Percentiles rank a stretch among this genome's conserved stretches.
Conservation (phyloP, 805 yeast species). For the Wickerhamiella qilinensis region DNA sequence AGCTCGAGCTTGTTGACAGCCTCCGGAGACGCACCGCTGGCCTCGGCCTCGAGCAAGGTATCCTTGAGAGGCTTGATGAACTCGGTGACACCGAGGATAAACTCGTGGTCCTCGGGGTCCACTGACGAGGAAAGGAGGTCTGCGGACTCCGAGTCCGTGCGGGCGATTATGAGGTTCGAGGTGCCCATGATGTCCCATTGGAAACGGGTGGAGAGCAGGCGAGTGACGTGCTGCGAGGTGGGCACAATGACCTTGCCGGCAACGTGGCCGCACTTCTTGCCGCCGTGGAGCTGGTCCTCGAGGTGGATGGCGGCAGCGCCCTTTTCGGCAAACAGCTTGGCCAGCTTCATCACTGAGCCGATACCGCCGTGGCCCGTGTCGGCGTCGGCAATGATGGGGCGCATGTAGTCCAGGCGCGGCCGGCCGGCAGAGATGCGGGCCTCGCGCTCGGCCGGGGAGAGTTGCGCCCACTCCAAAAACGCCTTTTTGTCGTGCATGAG, state of each 20-base stretch:
- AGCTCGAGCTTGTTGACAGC: conserved; percentile 27
- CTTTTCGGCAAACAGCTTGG: conserved; percentile 47
- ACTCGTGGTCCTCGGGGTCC: conserved; percentile 43
- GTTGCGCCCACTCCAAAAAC: conserved; percentile 26
- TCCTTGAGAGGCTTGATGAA: conserved; percentile 31
- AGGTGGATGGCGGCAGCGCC: conserved; percentile 55
- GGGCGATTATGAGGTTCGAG: conserved; percentile 40
- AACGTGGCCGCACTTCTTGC: conserved; percentile 49
- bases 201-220: conserved; percentile 40
- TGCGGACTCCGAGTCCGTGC: conserved; percentile 44
- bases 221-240: conserved; percentile 35
- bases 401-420: conserved; percentile 32
- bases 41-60: conserved; percentile 28
- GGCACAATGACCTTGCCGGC: conserved; percentile 50
- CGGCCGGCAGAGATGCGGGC: conserved; percentile 13
- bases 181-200: conserved; percentile 53
- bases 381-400: conserved; percentile 51
- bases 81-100: conserved; percentile 32
- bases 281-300: conserved; percentile 50
- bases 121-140: conserved; percentile 34
- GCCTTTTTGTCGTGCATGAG: conserved; percentile 38
- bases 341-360: conserved; percentile 46
- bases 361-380: conserved; percentile 55
- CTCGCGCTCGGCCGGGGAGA: conserved; percentile 15
- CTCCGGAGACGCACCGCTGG: conserved; percentile 22